Evolutionary conservation across 129 eudicot genomes (phyloP).

Genomic region (Flaveria trinervia): DNA sequence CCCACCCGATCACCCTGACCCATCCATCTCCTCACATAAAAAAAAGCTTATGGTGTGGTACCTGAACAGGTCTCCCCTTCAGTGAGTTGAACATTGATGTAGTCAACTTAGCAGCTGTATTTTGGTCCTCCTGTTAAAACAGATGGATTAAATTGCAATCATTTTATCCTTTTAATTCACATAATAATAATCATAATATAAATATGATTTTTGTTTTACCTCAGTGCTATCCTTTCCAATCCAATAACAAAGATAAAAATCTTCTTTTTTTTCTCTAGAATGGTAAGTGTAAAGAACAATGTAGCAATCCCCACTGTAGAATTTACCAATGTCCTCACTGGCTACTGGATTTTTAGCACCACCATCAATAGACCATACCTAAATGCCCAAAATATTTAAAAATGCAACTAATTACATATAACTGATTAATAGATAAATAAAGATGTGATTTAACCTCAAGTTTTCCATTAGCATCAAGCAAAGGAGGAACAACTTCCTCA

Average conservation of each 20-base stretch:
- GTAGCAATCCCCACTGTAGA: constrained; percentile 97
- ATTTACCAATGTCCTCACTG: constrained; percentile 81
- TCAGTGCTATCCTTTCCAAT: constrained; percentile 95
- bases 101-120: constrained; percentile 70
- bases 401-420: neutral
- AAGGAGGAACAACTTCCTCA: constrained; percentile 90
- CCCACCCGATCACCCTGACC: neutral
- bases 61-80: constrained; percentile 90
- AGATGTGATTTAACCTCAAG: constrained; percentile 59
- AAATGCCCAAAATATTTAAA: constrained; percentile 22
- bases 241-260: constrained; percentile 90
- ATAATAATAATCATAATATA: neutral
- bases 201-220: constrained; percentile 42
- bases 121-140: constrained; percentile 70
- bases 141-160: constrained; percentile 16
- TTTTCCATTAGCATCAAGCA: constrained; percentile 90
- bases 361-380: constrained; percentile 92
- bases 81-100: constrained; percentile 83
- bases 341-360: constrained; percentile 77
- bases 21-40: neutral
- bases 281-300: constrained; percentile 86
- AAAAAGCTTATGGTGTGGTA: constrained; percentile 27
- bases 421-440: neutral
- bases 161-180: constrained; percentile 10
- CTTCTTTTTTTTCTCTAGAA: constrained; percentile 86